Conservation (phyloP, 2,329 filamentous ascomycete genomes). For the Cladosporium sp. region DNA sequence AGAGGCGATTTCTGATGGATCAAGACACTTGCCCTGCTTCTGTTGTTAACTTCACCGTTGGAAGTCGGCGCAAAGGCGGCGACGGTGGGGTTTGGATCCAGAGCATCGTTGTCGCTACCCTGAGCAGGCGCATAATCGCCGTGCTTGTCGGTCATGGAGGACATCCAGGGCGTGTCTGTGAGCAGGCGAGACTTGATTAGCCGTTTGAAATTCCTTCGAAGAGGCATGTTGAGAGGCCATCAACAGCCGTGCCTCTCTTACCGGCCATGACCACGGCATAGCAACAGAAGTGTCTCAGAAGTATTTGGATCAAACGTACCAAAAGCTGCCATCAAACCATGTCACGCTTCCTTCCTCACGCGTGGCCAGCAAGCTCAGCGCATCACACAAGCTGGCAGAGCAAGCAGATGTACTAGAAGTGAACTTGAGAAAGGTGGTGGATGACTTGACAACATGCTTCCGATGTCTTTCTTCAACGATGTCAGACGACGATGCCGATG, state of each 20-base stretch:
- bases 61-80: slow-evolving; percentile 88
- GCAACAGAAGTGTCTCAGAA: neutral
- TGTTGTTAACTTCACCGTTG: slow-evolving; percentile 41
- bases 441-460: neutral
- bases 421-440: neutral
- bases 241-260: too few relatives aligned
- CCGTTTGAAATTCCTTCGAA: slow-evolving; percentile 14
- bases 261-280: neutral
- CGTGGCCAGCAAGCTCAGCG: slow-evolving; percentile 3
- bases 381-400: too few relatives aligned
- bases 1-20: slow-evolving; percentile 96
- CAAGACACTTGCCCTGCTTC: slow-evolving; percentile 54
- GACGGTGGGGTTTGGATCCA: slow-evolving; percentile 63
- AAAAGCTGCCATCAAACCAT: slow-evolving; percentile 25
- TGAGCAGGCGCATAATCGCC: slow-evolving; percentile 40
- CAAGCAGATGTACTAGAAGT: slow-evolving; percentile 4
- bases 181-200: slow-evolving; percentile 16
- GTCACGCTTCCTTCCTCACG: slow-evolving; percentile 1
- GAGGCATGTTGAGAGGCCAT: slow-evolving; percentile 8
- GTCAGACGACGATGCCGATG: neutral
- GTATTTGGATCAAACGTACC: slow-evolving; percentile 16
- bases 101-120: slow-evolving; percentile 16
- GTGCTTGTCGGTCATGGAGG: slow-evolving; percentile 44
- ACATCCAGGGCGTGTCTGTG: slow-evolving; percentile 48
- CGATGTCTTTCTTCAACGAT: too few relatives aligned